These are phyloP conservation scores for Chrysochromulina parva DNA, from an alignment of 78 protist genomes.

Conservation along the genomic window DNA sequence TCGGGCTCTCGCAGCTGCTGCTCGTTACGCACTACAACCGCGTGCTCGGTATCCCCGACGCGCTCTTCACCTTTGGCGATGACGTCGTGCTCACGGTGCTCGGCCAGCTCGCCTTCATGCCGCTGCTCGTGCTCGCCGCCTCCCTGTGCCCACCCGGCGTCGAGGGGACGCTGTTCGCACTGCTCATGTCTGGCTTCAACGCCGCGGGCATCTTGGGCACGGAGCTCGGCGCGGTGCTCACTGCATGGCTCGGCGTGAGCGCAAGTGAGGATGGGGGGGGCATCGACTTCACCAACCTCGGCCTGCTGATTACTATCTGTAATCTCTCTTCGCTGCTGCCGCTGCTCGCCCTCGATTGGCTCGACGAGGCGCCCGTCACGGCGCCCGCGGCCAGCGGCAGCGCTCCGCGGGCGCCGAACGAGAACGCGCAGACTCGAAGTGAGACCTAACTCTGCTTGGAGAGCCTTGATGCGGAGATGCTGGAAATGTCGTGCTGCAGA, in stretches of 20 bases:
- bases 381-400: background rate
- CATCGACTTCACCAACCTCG: background rate
- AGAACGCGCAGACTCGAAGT: too few relatives aligned
- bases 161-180: constrained; percentile 4
- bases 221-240: constrained; percentile 26
- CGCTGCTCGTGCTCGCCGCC: constrained; percentile 26
- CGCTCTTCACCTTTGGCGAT: background rate
- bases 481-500: too few relatives aligned
- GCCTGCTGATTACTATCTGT: background rate
- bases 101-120: background rate
- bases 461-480: too few relatives aligned
- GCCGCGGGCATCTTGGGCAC: background rate
- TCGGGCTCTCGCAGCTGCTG: background rate
- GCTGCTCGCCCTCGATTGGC: background rate
- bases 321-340: background rate
- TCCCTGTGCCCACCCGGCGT: constrained; percentile 23
- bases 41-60: background rate
- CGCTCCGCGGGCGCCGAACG: too few relatives aligned
- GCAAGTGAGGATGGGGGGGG: background rate
- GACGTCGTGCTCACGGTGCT: background rate
- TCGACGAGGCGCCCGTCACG: background rate
- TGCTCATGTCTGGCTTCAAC: background rate
- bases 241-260: background rate
- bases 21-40: constrained; percentile 3
- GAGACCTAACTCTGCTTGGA: too few relatives aligned